Percentiles rank a stretch among this genome's conserved stretches.
Evolutionary conservation across 352 stramenopile species (phyloP).

Genomic region (Phytopythium mirpurense): DNA sequence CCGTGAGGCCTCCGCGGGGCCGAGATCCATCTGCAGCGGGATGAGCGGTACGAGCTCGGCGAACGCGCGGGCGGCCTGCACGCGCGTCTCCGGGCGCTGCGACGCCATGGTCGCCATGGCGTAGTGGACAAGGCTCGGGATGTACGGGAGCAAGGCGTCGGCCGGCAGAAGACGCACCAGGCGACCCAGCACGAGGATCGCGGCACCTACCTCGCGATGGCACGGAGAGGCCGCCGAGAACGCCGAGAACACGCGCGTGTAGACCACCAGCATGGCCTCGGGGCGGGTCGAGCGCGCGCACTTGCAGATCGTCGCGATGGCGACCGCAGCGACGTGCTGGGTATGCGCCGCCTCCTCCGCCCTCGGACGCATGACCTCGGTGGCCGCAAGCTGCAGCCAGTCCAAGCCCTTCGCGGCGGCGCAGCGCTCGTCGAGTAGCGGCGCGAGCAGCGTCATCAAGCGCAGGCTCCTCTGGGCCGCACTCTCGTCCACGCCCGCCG

Average conservation of each 20-base stretch:
- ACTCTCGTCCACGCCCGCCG: slow-evolving; percentile 15
- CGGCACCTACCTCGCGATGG: slow-evolving; percentile 18
- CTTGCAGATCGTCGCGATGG: slow-evolving; percentile 45
- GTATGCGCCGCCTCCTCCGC: slow-evolving; percentile 14
- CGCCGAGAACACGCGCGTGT: slow-evolving; percentile 35
- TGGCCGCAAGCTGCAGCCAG: slow-evolving; percentile 36
- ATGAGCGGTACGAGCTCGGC: slow-evolving; percentile 64
- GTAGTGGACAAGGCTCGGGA: slow-evolving; percentile 66
- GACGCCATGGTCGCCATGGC: slow-evolving; percentile 65
- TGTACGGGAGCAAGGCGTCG: slow-evolving; percentile 35
- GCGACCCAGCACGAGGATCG: slow-evolving; percentile 54
- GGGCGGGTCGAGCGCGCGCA: slow-evolving; percentile 19
- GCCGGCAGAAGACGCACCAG: slow-evolving; percentile 29
- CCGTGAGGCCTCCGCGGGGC: slow-evolving; percentile 6
- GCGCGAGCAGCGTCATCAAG: slow-evolving; percentile 37
- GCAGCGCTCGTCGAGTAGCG: slow-evolving; percentile 18
- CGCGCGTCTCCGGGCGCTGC: slow-evolving; percentile 30
- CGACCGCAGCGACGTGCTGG: slow-evolving; percentile 25
- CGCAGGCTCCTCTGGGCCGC: slow-evolving; percentile 44
- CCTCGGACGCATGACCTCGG: slow-evolving; percentile 16
- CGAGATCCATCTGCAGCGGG: slow-evolving; percentile 70
- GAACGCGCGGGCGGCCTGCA: slow-evolving; percentile 55
- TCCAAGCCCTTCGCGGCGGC: slow-evolving; percentile 27
- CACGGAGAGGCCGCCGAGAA: slow-evolving; percentile 12
- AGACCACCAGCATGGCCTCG: slow-evolving; percentile 46